Evolutionary conservation across 495 filamentous ascomycete genomes (phyloP).

Genomic region (Darksidea phi): DNA sequence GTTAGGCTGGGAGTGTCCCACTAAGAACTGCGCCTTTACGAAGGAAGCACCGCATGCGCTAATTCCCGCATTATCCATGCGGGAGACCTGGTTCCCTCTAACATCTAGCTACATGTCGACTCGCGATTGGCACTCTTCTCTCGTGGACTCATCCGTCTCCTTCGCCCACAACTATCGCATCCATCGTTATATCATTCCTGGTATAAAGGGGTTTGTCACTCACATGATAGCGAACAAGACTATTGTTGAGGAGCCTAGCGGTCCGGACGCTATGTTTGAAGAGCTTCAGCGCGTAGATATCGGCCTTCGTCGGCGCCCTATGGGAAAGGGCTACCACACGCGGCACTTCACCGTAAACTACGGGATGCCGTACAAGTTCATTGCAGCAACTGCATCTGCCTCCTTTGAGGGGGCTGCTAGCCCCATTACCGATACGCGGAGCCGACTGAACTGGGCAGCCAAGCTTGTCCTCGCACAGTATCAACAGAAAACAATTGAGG

Average conservation of each 20-base stretch:
- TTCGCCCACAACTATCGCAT: slow-evolving; percentile 43
- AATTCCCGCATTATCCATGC: slow-evolving; percentile 44
- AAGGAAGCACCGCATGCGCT: slow-evolving; percentile 42
- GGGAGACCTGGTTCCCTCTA: slow-evolving; percentile 40
- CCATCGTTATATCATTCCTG: slow-evolving; percentile 38
- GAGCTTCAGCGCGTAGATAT: slow-evolving; percentile 60
- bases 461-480: slow-evolving; percentile 43
- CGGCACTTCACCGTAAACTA: slow-evolving; percentile 73
- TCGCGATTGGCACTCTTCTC: slow-evolving; percentile 38
- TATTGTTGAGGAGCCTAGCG: slow-evolving; percentile 52
- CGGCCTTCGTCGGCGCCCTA: slow-evolving; percentile 33
- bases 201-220: slow-evolving; percentile 57
- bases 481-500: not conserved
- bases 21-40: slow-evolving; percentile 51
- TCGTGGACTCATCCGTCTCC: slow-evolving; percentile 42
- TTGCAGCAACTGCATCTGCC: slow-evolving; percentile 63
- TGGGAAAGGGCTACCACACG: slow-evolving; percentile 43
- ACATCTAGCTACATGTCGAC: slow-evolving; percentile 21
- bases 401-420: slow-evolving; percentile 61
- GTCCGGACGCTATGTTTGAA: slow-evolving; percentile 63
- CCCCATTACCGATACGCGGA: slow-evolving; percentile 56
- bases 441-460: slow-evolving; percentile 67
- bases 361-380: slow-evolving; percentile 83
- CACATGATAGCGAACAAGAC: slow-evolving; percentile 58
- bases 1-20: slow-evolving; percentile 63